Percentiles rank a stretch among this genome's conserved stretches.
Conservation (phyloP, 352 stramenopile genomes). For the Plasmopara viticola region DNA sequence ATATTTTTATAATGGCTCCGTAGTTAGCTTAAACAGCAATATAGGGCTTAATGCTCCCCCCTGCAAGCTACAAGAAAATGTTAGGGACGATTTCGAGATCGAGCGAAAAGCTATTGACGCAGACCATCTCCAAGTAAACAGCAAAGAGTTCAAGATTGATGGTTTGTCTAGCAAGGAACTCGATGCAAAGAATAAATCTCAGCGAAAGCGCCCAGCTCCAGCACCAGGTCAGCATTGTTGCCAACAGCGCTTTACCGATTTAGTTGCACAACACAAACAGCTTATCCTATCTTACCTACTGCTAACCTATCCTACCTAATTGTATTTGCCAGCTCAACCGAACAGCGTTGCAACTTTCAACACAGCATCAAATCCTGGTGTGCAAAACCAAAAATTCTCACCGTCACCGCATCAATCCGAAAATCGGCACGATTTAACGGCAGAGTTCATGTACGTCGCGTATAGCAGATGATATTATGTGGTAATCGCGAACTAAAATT, state of each 20-base stretch:
- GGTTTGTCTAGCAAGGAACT: neutral
- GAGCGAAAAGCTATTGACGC: slow-evolving; percentile 1
- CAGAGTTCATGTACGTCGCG: slow-evolving; percentile 26
- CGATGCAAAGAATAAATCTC: neutral
- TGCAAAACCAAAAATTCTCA: neutral
- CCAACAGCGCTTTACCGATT: slow-evolving; percentile 5
- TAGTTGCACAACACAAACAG: slow-evolving; percentile 33
- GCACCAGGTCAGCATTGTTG: slow-evolving; percentile 24
- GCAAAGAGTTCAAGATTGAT: slow-evolving; percentile 2
- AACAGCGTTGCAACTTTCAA: slow-evolving; percentile 2
- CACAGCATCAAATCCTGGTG: slow-evolving; percentile 4
- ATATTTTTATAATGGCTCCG: slow-evolving; percentile 2
- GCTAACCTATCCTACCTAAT: slow-evolving; percentile 37
- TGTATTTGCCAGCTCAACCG: slow-evolving; percentile 18
- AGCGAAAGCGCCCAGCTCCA: slow-evolving; percentile 3
- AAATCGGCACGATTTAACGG: slow-evolving; percentile 8
- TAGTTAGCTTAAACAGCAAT: slow-evolving; percentile 5
- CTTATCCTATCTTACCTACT: slow-evolving; percentile 32
- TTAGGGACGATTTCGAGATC: slow-evolving; percentile 5
- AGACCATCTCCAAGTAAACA: neutral
- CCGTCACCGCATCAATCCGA: slow-evolving; percentile 10
- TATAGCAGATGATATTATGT: neutral
- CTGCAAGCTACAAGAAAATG: slow-evolving; percentile 15
- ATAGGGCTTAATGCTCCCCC: slow-evolving; percentile 15
- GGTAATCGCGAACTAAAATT: slow-evolving; percentile 1